Evolutionary conservation across 768 basidiomycete species (phyloP), one percentile per base, ranked within the genome.

Genomic region (Amanita jacksonii): DNA sequence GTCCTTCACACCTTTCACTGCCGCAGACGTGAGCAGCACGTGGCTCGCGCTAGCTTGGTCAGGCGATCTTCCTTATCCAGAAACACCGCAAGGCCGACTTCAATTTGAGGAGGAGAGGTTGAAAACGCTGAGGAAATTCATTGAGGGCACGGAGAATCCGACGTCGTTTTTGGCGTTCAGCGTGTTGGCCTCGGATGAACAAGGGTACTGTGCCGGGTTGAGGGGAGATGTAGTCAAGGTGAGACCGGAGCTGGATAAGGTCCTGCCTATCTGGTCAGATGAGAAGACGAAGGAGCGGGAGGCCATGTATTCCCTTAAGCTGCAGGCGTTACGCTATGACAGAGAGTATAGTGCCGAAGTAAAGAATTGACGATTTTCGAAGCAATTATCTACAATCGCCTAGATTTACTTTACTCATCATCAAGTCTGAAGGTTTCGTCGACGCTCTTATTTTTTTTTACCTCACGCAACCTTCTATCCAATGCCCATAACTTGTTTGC

Each of bases 21-120:
- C 74, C 48, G 66, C 68, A 1, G 73, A 76, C 46, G 57, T 76
- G 36, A 60, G 60, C n/a, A 71, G 68, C 54, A 70, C 68, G 3
- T 74, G 69, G 69, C 62, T 76, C 31, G 53, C 70, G 1, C 55
- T 71, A 16, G 63, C 64, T 2, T 74, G 70, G 69, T 30, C 39
- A 16, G 51, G 57, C 2, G 46, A 53, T 22, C 51, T 65, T 10
- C 10, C 48, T 1, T 62, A 69, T 45, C 70, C 72, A 0, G 39
- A 52, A 16, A 62, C 66, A 1, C 7, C 51, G 3, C 13, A 24
- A 15, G 39, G 25, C 5, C 39, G 39, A 13, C 39, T 40, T 2
- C n/a, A 40, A 28, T 40, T 30, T 10, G 39, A 40, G 27, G 16
- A 27, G 5, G 25, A 40, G 39, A 25, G 15, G 8, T 1, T 2